phyloP scores from a whole-genome alignment of 2,329 filamentous ascomycete genomes.

The Neonectria coccinea region DNA sequence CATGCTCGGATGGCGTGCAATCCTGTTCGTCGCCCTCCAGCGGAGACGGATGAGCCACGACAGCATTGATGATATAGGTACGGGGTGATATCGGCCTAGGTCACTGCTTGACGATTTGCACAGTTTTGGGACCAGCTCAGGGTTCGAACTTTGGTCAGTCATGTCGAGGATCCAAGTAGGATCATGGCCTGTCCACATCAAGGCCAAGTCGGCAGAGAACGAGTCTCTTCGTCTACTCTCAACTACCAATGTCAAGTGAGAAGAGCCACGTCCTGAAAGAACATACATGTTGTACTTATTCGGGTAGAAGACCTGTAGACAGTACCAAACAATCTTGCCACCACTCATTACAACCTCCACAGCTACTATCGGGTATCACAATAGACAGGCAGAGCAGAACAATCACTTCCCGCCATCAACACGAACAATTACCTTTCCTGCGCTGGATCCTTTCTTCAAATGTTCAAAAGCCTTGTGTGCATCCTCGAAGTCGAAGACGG shows the following conservation, averaged over 20 bases:
- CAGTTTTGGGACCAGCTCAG: not conserved
- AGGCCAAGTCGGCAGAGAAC: not conserved
- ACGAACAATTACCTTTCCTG: conserved; percentile 68
- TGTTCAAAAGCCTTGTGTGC: conserved; percentile 67
- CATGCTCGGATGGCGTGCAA: not conserved
- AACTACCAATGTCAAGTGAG: not conserved
- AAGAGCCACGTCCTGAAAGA: not conserved
- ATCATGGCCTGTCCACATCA: not conserved
- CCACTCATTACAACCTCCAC: not conserved
- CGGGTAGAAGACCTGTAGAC: not conserved
- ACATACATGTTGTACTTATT: not conserved
- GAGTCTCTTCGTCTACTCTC: not conserved
- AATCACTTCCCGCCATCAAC: conserved; percentile 30
- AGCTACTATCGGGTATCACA: conserved; percentile 22
- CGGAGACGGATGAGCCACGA: not conserved
- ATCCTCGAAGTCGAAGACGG: conserved; percentile 67
- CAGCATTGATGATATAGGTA: not conserved
- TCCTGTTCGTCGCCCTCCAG: not conserved
- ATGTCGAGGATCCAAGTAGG: not conserved
- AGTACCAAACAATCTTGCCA: not conserved
- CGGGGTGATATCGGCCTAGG: not conserved
- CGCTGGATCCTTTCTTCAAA: conserved; percentile 68
- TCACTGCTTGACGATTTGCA: not conserved
- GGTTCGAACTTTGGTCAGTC: not conserved
- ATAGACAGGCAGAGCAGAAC: not conserved